Evolutionary conservation across 1,139 yeast genomes (phyloP).

Genomic region (Diutina siamensis): DNA sequence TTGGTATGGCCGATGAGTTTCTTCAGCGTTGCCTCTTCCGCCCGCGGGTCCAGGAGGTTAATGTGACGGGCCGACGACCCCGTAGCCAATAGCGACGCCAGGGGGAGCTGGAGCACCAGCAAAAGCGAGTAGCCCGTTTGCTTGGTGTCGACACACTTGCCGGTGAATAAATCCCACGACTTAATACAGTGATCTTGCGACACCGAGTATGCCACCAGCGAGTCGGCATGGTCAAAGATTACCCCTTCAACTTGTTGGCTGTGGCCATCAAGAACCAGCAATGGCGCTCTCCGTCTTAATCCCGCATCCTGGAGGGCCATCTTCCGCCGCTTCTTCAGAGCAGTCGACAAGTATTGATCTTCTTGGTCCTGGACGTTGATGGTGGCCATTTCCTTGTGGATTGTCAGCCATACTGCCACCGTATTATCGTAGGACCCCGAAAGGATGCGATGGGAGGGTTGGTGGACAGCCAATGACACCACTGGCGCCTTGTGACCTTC

Average conservation of each 20-base stretch:
- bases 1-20: conserved; percentile 86
- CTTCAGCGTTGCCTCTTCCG: conserved; percentile 21
- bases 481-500: conserved; percentile 89
- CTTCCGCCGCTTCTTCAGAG: conserved; percentile 82
- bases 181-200: conserved; percentile 91
- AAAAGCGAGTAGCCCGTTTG: conserved; percentile 81
- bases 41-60: conserved; percentile 82
- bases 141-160: conserved; percentile 75
- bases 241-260: conserved; percentile 80
- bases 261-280: conserved; percentile 71
- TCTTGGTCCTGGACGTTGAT: conserved; percentile 41
- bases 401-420: conserved; percentile 85
- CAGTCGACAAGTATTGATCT: conserved; percentile 43
- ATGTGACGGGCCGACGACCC: conserved; percentile 97
- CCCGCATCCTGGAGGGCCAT: conserved; percentile 69
- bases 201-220: conserved; percentile 81
- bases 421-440: conserved; percentile 78
- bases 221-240: conserved; percentile 58
- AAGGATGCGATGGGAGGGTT: conserved; percentile 43
- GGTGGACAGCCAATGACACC: conserved; percentile 56
- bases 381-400: conserved; percentile 66
- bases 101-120: conserved; percentile 57
- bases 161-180: conserved; percentile 91
- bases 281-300: conserved; percentile 70
- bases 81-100: conserved; percentile 59